Base-by-base conservation (phyloP, 257 asterid species). In the Henckelia pumila region DNA sequence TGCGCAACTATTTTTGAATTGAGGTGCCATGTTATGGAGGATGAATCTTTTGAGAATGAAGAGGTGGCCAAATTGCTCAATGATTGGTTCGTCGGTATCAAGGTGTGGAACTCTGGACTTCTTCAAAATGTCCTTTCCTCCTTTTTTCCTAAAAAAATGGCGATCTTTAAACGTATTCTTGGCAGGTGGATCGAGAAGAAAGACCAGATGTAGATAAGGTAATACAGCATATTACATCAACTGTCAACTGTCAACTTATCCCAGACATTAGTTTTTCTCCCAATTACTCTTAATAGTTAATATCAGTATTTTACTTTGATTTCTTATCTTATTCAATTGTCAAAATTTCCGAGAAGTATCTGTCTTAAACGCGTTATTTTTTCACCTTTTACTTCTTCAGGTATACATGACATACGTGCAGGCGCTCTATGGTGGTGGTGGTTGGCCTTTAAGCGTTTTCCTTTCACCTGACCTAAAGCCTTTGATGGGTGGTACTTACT, bases 1-100 rank as follows among this genome's bases (percentile, higher is more conserved):
- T 66, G 21, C 21, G 50, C 52, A 20, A 20, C 21, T 6, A 67
- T 58, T 22, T 44, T 63, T 69, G 5, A 56, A 57, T 71, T 70
- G 71, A 92, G 99, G 97, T 93, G 99, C 78, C 99, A 90, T 84
- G 99, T 93, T 10, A 93, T 90, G 99, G 99, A 93, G 81, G 96
- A 86, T 68, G 99, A 93, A 72, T 93, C 99, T 44, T 93, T 93
- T 49, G 99, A 93, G 86, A 77, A 77, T 67, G 95, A 82, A 66
- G 97, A 85, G 61, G 89, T 84, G 9, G 95, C 96, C 5, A 85
- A 86, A 58, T 56, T 93, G 83, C 94, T 93, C 22, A 93, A 90
- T 73, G 99, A 84, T 55, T 88, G 91, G 88, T 93, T 93, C 71
- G 83, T 93, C 26, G 90, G 99, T 78, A 86, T 93, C 74, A 93